A percentile compares a stretch with the other conserved stretches of the same genome.
phyloP scores from a whole-genome alignment of 352 stramenopile species.

The Phytophthora cryptogea region DNA sequence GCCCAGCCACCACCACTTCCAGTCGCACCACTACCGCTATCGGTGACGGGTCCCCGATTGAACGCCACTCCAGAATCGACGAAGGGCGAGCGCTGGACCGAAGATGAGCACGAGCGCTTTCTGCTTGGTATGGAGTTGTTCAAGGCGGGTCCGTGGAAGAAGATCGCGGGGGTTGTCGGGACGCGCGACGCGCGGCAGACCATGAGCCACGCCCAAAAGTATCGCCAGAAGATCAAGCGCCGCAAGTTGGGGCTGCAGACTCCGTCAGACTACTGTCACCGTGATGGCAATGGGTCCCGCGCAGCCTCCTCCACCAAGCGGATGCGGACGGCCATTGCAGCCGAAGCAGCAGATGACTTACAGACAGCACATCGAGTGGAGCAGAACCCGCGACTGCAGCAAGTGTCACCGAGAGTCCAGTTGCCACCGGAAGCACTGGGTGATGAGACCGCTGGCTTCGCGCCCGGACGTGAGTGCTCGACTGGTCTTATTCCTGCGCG shows the following conservation, averaged over 20 bases:
- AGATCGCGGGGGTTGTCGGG: slow-evolving; percentile 48
- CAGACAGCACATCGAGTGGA: slow-evolving; percentile 15
- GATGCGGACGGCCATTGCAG: slow-evolving; percentile 11
- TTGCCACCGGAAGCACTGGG: slow-evolving; percentile 17
- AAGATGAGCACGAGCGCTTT: slow-evolving; percentile 58
- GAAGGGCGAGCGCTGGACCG: slow-evolving; percentile 43
- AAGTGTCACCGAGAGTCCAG: slow-evolving; percentile 29
- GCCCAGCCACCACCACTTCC: neutral
- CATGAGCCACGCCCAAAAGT: slow-evolving; percentile 67
- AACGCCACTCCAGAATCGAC: slow-evolving; percentile 15
- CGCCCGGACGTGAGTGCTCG: neutral
- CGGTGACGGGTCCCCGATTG: neutral
- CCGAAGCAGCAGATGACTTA: slow-evolving; percentile 9
- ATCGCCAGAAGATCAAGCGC: slow-evolving; percentile 55
- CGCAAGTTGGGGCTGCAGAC: slow-evolving; percentile 25
- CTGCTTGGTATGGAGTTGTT: slow-evolving; percentile 51
- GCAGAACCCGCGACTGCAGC: neutral
- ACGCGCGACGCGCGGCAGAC: slow-evolving; percentile 54
- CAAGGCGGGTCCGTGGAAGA: slow-evolving; percentile 49
- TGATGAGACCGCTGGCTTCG: slow-evolving; percentile 2
- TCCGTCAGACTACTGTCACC: neutral
- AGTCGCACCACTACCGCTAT: neutral
- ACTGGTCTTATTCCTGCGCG: slow-evolving; percentile 22
- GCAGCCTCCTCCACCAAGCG: slow-evolving; percentile 21
- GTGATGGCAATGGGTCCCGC: neutral